Base-by-base conservation (phyloP, 306 rosid genomes). In the Cicer pinnatifidum region DNA sequence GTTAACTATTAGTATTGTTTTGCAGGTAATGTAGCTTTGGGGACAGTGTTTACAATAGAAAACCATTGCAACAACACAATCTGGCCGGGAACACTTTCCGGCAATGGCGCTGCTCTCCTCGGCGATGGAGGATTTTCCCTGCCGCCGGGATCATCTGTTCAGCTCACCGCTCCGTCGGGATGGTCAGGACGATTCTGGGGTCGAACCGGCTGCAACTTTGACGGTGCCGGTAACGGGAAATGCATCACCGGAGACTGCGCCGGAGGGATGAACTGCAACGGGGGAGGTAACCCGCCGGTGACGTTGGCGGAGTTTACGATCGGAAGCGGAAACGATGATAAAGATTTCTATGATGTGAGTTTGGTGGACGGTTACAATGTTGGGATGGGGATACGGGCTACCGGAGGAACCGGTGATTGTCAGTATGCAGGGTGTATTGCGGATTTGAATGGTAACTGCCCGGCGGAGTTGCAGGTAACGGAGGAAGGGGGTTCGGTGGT, bases 141-240 rank as follows among this genome's bases (percentile, higher is more conserved):
- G 13, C 11, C 46, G 0, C 84, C 96, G 0, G 94, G 88, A 0
- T 51, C 82, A 0, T 75, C 88, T 0, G 35, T 72, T 5, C 78
- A 80, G 8, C 60, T 93, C 69, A 83, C 85, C 0, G 94, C 92
- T 1, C 91, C 92, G 1, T 40, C 68, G 0, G 97, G 98, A 0
- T 93, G 97, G 98, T 93, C 98, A 0, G 98, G 98, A 0, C 80
- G 98, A 11, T 84, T 91, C 67, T 93, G 98, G 98, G 98, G 64
- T 9, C 38, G 98, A 56, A 93, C 98, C 6, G 85, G 87, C 11
- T 90, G 97, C 82, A 67, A 58, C 59, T 93, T 91, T 20, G 93
- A 90, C n/a, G 19, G 11, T 9, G 23, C 83, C 7, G 97, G 96
- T 0, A 81, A 59, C 17, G 96, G 97, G 0, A 82, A 73, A 9